Percentiles rank a stretch among this genome's conserved stretches.
Evolutionary conservation across 83 land plant species (phyloP).

Genomic region (Thuja plicata): DNA sequence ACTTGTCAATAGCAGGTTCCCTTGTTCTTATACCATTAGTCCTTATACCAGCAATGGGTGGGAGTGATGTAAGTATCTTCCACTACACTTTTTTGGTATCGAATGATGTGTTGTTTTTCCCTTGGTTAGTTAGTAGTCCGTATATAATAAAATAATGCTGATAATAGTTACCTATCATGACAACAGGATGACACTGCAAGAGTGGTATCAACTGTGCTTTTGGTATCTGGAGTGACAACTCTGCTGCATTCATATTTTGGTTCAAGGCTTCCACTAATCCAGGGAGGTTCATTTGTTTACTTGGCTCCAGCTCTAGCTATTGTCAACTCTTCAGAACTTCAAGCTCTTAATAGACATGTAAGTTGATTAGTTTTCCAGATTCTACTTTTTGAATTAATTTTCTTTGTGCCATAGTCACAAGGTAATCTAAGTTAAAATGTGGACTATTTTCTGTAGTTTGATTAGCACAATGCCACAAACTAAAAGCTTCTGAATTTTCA

Average conservation of each 20-base stretch:
- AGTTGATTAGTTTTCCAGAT: conserved; percentile 17
- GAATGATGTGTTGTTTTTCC: neutral
- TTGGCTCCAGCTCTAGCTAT: conserved; percentile 93
- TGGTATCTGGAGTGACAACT: conserved; percentile 89
- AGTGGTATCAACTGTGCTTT: conserved; percentile 87
- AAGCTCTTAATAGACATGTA: conserved; percentile 72
- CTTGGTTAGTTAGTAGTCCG: conserved; percentile 1
- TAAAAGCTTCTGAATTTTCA: neutral
- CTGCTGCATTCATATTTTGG: conserved; percentile 86
- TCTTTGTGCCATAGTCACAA: neutral
- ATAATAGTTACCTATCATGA: neutral
- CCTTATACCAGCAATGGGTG: conserved; percentile 96
- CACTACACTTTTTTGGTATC: neutral
- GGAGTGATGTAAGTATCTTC: conserved; percentile 76
- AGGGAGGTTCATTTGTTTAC: conserved; percentile 96
- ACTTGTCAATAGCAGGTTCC: conserved; percentile 85
- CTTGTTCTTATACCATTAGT: conserved; percentile 83
- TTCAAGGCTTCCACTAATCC: conserved; percentile 88
- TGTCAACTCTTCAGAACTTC: conserved; percentile 67
- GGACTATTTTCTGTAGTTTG: neutral
- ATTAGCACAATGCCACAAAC: neutral
- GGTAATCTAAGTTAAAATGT: neutral
- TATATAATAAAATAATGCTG: neutral
- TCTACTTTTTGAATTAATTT: neutral
- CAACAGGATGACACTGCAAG: conserved; percentile 85